Evolutionary conservation across 2,329 filamentous ascomycete species (phyloP), one percentile per base, ranked within the genome.

Genomic region (Aphanoascus verrucosus): DNA sequence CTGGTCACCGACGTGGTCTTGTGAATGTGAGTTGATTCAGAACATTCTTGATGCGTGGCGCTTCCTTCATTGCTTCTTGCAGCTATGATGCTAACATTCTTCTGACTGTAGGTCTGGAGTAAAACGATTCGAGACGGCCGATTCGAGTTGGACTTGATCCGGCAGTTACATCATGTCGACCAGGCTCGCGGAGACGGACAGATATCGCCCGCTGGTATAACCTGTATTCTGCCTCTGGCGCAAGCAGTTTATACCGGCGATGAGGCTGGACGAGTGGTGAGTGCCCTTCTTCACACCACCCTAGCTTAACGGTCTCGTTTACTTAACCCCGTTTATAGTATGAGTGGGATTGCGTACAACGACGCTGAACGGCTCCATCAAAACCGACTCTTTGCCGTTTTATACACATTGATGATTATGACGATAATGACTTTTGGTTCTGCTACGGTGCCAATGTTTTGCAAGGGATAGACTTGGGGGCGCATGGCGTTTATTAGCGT

Each of bases 221-320:
- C 86, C 37, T 94, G 86, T 65, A 86, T 98, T 50, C 77, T 86
- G 54, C 86, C 91, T 2, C 86, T 90, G 78, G 82, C 87, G 51
- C 83, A 85, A 58, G 79, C 84, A 57, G 83, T 97, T 8, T 97
- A 96, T 69, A 95, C 90, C 0, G 93, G 91, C 2, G 93, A 97
- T 72, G 93, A 97, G 59, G 85, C 89, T 58, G 93, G 93, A 31
- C 79, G 84, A 74, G 91, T 98, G 69, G 87, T 93, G 65, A 80
- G 83, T 80, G 31, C 31, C 31, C 15, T 20, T 23, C 20, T 12
- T 8, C 6, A 15, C 19, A 15, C 14, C n/a, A n/a, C n/a, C n/a
- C n/a, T n/a, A n/a, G n/a, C n/a, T n/a, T n/a, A n/a, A n/a, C n/a
- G n/a, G n/a, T n/a, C n/a, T n/a, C n/a, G n/a, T n/a, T n/a, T n/a